Base-by-base conservation (phyloP, 2,329 filamentous ascomycete genomes). In the Fusarium subglutinans region DNA sequence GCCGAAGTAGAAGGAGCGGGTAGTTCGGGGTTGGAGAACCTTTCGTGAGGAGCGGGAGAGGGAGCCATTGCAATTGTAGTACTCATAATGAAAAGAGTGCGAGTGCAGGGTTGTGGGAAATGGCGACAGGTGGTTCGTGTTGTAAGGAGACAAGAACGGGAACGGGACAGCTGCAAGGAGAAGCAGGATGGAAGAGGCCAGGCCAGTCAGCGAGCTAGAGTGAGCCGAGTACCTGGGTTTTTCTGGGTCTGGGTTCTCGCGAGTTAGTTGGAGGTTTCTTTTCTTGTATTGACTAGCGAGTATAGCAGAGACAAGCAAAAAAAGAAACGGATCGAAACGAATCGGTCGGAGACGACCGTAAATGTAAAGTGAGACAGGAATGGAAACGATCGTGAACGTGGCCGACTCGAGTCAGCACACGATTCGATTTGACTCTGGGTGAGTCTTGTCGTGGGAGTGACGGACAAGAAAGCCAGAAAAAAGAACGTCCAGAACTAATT, bases 51-150 rank as follows among this genome's bases (percentile, higher is more conserved):
- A 83, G 90, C 90, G 79, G 90, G 90, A 81, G 90, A 91, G 75
- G 90, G 90, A 80, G 89, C 90, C 90, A 92, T 91, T 79, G 90
- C 89, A 81, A 92, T 88, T 82, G 89, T 90, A 81, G 90, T 87
- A 85, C 90, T 92, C 90, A 92, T 92, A 81, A 78, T 91, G 81
- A 78, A 74, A 62, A 60, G 66, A 60, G 66, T 74, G 61, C 38
- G 53, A 54, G 66, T 70, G 63, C 66, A 73, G 66, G 63, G 66
- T 64, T 73, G 69, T 63, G 65, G 45, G 60, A 71, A 62, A 72
- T 74, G 62, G 62, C 44, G 54, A 58, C 56, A 63, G 66, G 57
- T 74, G 63, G 68, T 69, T 64, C 60, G 70, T 72, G 54, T 63
- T 72, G 63, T 54, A 64, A 74, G 60, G 64, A 66, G 64, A 65